Percentiles rank a stretch among this genome's conserved stretches.
phyloP scores from a whole-genome alignment of 169 alveolate species.

The Plasmodium malariae region DNA sequence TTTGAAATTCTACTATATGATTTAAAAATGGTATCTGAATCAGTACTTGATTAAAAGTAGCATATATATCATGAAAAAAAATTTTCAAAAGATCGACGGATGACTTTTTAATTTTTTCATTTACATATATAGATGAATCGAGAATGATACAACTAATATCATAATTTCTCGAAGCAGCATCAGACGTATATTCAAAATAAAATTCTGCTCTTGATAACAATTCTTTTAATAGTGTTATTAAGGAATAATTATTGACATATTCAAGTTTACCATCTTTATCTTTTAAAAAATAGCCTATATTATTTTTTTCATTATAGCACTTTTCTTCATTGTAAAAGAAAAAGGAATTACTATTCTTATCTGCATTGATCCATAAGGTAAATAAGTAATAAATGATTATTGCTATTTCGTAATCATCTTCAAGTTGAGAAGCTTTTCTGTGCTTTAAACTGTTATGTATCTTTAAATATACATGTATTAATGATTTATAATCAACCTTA shows the following conservation, averaged over 20 bases:
- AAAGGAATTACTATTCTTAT: slow-evolving; percentile 41
- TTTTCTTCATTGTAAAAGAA: slow-evolving; percentile 66
- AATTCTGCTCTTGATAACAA: slow-evolving; percentile 66
- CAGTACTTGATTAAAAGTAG: slow-evolving; percentile 46
- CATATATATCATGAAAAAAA: slow-evolving; percentile 45
- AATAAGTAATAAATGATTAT: slow-evolving; percentile 56
- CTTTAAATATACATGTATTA: slow-evolving; percentile 51
- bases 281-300: slow-evolving; percentile 50
- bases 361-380: slow-evolving; percentile 76
- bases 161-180: slow-evolving; percentile 67
- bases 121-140: slow-evolving; percentile 61
- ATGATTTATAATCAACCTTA: slow-evolving; percentile 52
- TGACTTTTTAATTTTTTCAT: slow-evolving; percentile 35
- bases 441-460: slow-evolving; percentile 41
- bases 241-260: slow-evolving; percentile 41
- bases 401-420: slow-evolving; percentile 54
- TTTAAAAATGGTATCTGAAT: slow-evolving; percentile 35
- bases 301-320: slow-evolving; percentile 53
- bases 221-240: slow-evolving; percentile 62
- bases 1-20: slow-evolving; percentile 61
- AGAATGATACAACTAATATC: slow-evolving; percentile 71
- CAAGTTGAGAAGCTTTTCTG: slow-evolving; percentile 32
- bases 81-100: slow-evolving; percentile 38
- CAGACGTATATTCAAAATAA: slow-evolving; percentile 65
- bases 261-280: slow-evolving; percentile 62